These are phyloP conservation scores for Ilex aquifolium DNA, from an alignment of 257 asterid species.

Conservation along the genomic window DNA sequence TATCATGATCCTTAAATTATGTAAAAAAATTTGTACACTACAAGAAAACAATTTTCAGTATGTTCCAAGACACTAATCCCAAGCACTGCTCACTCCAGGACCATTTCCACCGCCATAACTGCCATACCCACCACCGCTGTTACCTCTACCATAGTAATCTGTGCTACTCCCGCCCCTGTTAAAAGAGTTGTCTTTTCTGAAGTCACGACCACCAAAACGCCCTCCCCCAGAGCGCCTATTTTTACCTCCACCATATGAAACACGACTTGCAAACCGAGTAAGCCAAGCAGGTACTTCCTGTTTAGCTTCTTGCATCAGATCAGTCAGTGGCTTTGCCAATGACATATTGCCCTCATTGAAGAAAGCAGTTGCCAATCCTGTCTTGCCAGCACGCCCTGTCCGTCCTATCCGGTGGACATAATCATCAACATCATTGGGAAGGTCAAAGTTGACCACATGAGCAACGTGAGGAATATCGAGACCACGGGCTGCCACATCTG, in stretches of 20 bases:
- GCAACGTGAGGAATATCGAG: slow-evolving; percentile 20
- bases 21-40: no score
- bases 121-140: slow-evolving; percentile 1
- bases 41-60: no score
- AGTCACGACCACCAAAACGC: slow-evolving; percentile 17
- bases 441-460: slow-evolving; percentile 18
- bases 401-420: slow-evolving; percentile 19
- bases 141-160: slow-evolving; percentile 1
- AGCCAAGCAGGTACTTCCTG: slow-evolving; percentile 19
- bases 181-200: slow-evolving; percentile 7
- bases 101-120: not conserved
- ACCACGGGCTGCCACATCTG: slow-evolving; percentile 19
- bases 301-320: slow-evolving; percentile 19
- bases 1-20: no score
- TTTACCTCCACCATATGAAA: slow-evolving; percentile 9
- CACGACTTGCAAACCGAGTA: slow-evolving; percentile 6
- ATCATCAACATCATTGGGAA: slow-evolving; percentile 19
- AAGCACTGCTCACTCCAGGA: slow-evolving; percentile 1
- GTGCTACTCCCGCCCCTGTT: slow-evolving; percentile 1
- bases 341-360: slow-evolving; percentile 12
- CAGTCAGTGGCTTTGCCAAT: slow-evolving; percentile 11
- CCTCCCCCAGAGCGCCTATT: slow-evolving; percentile 14
- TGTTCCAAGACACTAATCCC: not conserved
- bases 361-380: slow-evolving; percentile 17
- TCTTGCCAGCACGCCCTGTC: slow-evolving; percentile 21